A percentile compares a stretch with the other conserved stretches of the same genome.
Evolutionary conservation across 2,329 filamentous ascomycete species (phyloP).

Genomic region (Nothophaeocryptopus gaeumannii): DNA sequence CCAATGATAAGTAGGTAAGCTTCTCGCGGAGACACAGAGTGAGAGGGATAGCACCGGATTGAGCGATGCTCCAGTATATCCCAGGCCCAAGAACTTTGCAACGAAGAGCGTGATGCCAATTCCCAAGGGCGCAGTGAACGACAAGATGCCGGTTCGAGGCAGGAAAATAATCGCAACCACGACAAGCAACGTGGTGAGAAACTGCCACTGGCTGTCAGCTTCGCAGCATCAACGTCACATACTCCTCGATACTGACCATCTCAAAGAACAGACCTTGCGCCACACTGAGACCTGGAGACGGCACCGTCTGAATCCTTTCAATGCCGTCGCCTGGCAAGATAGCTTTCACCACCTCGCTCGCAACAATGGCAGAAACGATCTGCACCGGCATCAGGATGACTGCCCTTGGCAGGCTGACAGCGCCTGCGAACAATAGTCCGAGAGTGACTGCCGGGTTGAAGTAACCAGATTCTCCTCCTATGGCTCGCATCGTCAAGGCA

Average conservation of each 20-base stretch:
- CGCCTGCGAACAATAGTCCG: slow-evolving; percentile 29
- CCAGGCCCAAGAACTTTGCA: slow-evolving; percentile 29
- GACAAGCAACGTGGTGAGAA: slow-evolving; percentile 31
- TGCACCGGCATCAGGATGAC: slow-evolving; percentile 32
- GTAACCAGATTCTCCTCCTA: slow-evolving; percentile 28
- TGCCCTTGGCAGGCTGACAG: slow-evolving; percentile 26
- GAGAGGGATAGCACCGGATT: slow-evolving; percentile 37
- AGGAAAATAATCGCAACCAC: slow-evolving; percentile 33
- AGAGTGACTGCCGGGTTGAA: slow-evolving; percentile 35
- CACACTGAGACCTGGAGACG: slow-evolving; percentile 26
- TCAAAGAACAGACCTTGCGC: slow-evolving; percentile 36
- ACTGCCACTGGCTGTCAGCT: slow-evolving; percentile 18
- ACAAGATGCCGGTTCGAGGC: slow-evolving; percentile 32
- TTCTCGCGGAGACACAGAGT: slow-evolving; percentile 26
- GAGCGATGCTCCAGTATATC: slow-evolving; percentile 31
- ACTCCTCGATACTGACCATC: slow-evolving; percentile 23
- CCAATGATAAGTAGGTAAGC: slow-evolving; percentile 34
- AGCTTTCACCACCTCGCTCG: slow-evolving; percentile 30
- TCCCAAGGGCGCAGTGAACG: slow-evolving; percentile 27
- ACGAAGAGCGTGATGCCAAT: slow-evolving; percentile 26
- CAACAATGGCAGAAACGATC: slow-evolving; percentile 32
- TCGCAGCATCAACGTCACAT: not conserved
- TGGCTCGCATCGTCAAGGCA: slow-evolving; percentile 32
- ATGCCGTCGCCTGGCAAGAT: slow-evolving; percentile 32
- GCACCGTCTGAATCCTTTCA: slow-evolving; percentile 27